Evolutionary conservation across 1,284 basidiomycete species (phyloP).

Genomic region (Cystobasidium pallidum): DNA sequence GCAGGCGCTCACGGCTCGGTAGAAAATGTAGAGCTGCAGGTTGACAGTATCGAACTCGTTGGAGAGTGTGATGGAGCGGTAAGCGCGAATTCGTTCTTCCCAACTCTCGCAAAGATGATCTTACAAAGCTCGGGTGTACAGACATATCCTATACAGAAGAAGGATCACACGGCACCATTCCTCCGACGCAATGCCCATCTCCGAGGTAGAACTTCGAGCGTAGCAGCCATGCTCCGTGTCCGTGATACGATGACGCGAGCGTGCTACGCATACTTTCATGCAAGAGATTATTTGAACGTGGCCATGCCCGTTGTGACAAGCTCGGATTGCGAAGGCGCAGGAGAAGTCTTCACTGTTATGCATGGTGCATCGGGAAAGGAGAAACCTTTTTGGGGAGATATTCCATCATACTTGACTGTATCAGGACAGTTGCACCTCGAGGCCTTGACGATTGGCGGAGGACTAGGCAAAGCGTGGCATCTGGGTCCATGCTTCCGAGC

Average conservation of each 20-base stretch:
- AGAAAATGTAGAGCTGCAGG: constrained; percentile 66
- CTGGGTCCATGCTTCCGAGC: constrained; percentile 91
- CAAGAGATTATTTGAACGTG: constrained; percentile 74
- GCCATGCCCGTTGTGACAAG: constrained; percentile 87
- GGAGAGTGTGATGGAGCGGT: constrained; percentile 66
- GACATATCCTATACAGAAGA: constrained; percentile 86
- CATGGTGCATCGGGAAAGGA: constrained; percentile 25
- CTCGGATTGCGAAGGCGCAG: constrained; percentile 96
- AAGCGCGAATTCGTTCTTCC: constrained; percentile 6
- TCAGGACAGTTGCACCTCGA: constrained; percentile 96
- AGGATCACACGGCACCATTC: constrained; percentile 71
- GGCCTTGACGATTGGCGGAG: constrained; percentile 69
- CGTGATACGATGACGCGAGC: constrained; percentile 60
- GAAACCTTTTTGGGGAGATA: constrained; percentile 53
- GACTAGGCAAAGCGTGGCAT: constrained; percentile 80
- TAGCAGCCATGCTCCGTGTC: constrained; percentile 73
- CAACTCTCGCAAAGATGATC: not conserved
- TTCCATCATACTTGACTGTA: constrained; percentile 85
- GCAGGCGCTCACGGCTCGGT: constrained; percentile 44
- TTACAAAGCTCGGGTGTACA: constrained; percentile 52
- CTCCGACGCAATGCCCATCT: constrained; percentile 81
- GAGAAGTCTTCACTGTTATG: constrained; percentile 72
- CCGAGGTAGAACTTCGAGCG: constrained; percentile 72
- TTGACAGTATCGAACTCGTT: constrained; percentile 67
- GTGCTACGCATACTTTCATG: constrained; percentile 46